phyloP scores from a whole-genome alignment of 2,329 filamentous ascomycete species.

The Cladosporium halotolerans region DNA sequence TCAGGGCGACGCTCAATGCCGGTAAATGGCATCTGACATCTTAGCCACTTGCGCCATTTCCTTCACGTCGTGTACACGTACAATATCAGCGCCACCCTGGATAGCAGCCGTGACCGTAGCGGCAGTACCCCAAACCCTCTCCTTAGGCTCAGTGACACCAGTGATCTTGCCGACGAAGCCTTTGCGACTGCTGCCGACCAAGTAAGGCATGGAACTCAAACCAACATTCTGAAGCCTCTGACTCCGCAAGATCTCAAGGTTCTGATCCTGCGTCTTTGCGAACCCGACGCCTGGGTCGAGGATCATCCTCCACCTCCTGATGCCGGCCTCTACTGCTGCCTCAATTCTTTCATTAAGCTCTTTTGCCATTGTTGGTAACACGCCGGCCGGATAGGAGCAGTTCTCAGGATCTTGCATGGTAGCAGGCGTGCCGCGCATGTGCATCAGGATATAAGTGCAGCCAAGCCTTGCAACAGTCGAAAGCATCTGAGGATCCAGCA shows the following conservation, averaged over 20 bases:
- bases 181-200: slow-evolving; percentile 85
- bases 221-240: slow-evolving; percentile 36
- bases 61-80: slow-evolving; percentile 82
- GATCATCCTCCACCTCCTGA: slow-evolving; percentile 88
- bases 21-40: slow-evolving; percentile 80
- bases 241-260: slow-evolving; percentile 64
- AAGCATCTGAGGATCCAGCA: slow-evolving; percentile 75
- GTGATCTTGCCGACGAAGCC: slow-evolving; percentile 80
- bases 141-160: slow-evolving; percentile 61
- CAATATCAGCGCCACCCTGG: slow-evolving; percentile 80
- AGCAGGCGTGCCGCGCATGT: slow-evolving; percentile 81
- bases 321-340: slow-evolving; percentile 72
- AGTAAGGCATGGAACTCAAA: slow-evolving; percentile 73
- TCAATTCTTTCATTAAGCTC: slow-evolving; percentile 66
- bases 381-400: slow-evolving; percentile 56
- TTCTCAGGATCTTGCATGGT: slow-evolving; percentile 65
- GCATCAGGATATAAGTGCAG: slow-evolving; percentile 79
- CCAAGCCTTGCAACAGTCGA: slow-evolving; percentile 68
- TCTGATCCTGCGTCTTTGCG: slow-evolving; percentile 75
- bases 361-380: slow-evolving; percentile 57
- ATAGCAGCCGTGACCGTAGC: slow-evolving; percentile 81
- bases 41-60: slow-evolving; percentile 80
- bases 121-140: slow-evolving; percentile 79
- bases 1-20: not conserved
- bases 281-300: slow-evolving; percentile 93